Evolutionary conservation across 1,284 basidiomycete genomes (phyloP).

Genomic region (Afroboletus lepidellus): DNA sequence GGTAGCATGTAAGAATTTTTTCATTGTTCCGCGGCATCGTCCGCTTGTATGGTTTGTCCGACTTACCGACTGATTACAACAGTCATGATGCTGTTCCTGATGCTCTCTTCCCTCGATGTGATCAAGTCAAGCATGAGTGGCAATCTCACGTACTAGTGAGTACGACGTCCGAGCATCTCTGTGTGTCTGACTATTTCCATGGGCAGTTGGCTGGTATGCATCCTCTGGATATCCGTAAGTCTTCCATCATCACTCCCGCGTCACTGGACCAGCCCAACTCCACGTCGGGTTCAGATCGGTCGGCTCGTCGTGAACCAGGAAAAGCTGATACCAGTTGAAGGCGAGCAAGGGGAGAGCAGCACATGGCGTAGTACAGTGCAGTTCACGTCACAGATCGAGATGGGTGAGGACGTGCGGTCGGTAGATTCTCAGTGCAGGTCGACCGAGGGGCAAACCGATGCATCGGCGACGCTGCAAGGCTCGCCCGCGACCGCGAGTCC

Average conservation of each 20-base stretch:
- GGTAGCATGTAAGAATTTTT: constrained; percentile 6
- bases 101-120: constrained; percentile 15
- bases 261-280: neutral
- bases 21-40: neutral
- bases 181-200: neutral
- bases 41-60: too few relatives aligned
- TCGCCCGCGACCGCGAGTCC: neutral
- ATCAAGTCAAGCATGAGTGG: constrained; percentile 11
- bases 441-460: neutral
- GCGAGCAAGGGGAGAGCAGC: neutral
- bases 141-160: constrained; percentile 23
- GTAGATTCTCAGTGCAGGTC: neutral
- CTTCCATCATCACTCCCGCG: neutral
- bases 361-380: constrained; percentile 4
- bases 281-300: constrained; percentile 12
- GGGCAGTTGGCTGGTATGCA: constrained; percentile 20
- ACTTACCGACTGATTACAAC: neutral
- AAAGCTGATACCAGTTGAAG: constrained; percentile 2
- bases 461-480: neutral
- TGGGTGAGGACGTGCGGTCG: constrained; percentile 2
- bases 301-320: constrained; percentile 13
- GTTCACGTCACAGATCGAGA: constrained; percentile 8
- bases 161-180: neutral
- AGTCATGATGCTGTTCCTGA: constrained; percentile 24
- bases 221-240: constrained; percentile 25